phyloP scores from a whole-genome alignment of 345 rosid species.

The Pugionium dolabratum region DNA sequence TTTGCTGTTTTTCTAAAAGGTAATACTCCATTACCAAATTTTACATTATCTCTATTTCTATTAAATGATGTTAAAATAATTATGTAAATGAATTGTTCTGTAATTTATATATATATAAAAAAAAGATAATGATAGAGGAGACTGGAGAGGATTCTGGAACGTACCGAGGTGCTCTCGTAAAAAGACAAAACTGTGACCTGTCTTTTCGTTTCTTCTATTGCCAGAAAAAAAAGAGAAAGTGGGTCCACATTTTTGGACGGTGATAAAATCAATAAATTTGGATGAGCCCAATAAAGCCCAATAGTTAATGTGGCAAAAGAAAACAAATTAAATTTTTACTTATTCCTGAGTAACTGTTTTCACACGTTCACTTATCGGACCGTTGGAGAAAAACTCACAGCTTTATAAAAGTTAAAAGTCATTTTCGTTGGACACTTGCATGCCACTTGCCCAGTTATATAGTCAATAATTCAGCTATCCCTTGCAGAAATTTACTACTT shows the following conservation, averaged over 20 bases:
- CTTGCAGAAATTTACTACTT: no score
- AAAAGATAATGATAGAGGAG: conserved; percentile 22
- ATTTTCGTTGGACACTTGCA: not conserved
- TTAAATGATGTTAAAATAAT: not conserved
- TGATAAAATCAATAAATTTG: not conserved
- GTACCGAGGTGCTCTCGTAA: conserved; percentile 18
- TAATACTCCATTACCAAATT: not conserved
- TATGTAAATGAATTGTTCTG: not conserved
- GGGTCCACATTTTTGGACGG: conserved; percentile 32
- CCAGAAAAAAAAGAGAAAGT: not conserved
- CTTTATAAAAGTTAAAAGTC: conserved; percentile 21
- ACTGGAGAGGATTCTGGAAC: conserved; percentile 27
- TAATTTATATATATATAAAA: no score
- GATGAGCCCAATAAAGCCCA: conserved; percentile 24
- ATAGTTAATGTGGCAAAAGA: conserved; percentile 18
- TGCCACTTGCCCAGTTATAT: not conserved
- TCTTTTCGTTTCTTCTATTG: conserved; percentile 17
- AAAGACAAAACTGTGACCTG: conserved; percentile 29
- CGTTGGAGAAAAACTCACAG: conserved; percentile 31
- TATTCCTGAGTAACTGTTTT: not conserved
- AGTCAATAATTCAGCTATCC: not conserved
- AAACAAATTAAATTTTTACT: not conserved
- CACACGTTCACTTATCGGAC: conserved; percentile 16
- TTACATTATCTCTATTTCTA: not conserved
- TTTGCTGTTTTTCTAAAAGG: conserved; percentile 1